Evolutionary conservation across 1,284 basidiomycete species (phyloP), one percentile per base, ranked within the genome.

Genomic region (Afroboletus lepidellus): DNA sequence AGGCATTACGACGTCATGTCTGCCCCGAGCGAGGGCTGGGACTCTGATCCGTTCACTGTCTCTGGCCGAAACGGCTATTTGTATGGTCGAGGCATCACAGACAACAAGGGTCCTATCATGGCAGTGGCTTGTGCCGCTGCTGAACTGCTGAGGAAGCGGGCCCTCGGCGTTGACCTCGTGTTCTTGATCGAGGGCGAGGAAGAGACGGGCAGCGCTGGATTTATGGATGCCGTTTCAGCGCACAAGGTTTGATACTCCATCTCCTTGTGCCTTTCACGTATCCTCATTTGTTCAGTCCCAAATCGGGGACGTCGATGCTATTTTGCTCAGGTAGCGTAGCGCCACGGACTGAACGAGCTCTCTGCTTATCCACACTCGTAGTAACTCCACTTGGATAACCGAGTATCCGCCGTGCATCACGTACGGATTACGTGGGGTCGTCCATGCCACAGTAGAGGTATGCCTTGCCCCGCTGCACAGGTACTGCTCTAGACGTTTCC

Each of bases 311-410:
- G 83, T 97, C 46, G 92, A 96, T 70, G 88, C 87, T 2, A 92
- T 97, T 49, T 74, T 96, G 18, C 84, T 96, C 54, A 90, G 87
- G 86, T 88, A 52, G 51, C 57, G 54, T 37, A 13, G 5, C 25
- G 34, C 37, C 12, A 32, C 46, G 16, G 52, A 18, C 6, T 39
- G 21, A 33, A 25, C 8, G 29, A 9, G 21, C 24, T 29, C 37
- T 47, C 34, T 48, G 27, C 44, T 57, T 12, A 55, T 24, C 6
- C 29, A 12, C 51, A 21, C 37, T 3, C 7, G 18, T 47, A 92
- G 89, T 62, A 99, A 99, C 67, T 98, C 95, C 30, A 96, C 94
- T 16, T 99, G 96, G 95, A 91, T 98, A 58, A 90, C 90, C 29
- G 94, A 98, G 63, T 85, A 90, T 56, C 84, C 86, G n/a, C 95